phyloP scores from a whole-genome alignment of 2,329 filamentous ascomycete genomes.

The Alternaria hordeiaustralica region DNA sequence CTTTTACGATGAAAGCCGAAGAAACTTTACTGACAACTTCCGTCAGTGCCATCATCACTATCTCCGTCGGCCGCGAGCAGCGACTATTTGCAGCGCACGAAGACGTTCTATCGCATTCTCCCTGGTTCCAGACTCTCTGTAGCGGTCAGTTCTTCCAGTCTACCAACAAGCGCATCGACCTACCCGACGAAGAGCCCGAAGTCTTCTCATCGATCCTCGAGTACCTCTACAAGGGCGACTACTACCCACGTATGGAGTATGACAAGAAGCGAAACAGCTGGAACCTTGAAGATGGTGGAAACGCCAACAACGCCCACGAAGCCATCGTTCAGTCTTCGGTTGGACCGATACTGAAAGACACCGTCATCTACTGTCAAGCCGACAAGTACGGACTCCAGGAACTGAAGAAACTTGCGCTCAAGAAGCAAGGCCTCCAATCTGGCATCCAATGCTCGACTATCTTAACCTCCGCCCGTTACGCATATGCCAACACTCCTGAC shows the following conservation, averaged over 20 bases:
- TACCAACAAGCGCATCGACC: conserved; percentile 72
- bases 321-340: conserved; percentile 67
- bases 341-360: conserved; percentile 80
- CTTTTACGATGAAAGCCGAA: background rate
- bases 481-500: conserved; percentile 87
- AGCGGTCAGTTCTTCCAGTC: conserved; percentile 68
- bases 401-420: conserved; percentile 81
- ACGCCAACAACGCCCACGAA: conserved; percentile 47
- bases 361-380: conserved; percentile 87
- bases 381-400: conserved; percentile 84
- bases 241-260: conserved; percentile 81
- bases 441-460: conserved; percentile 87
- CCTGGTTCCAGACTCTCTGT: conserved; percentile 75
- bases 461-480: conserved; percentile 83
- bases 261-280: conserved; percentile 82
- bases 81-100: conserved; percentile 92
- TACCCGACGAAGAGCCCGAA: conserved; percentile 86
- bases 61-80: conserved; percentile 80
- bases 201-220: conserved; percentile 90
- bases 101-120: conserved; percentile 77
- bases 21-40: conserved; percentile 23
- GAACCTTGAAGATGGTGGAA: conserved; percentile 72
- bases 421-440: conserved; percentile 87
- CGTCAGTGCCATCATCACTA: conserved; percentile 70
- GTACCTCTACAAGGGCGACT: conserved; percentile 93